Base-by-base conservation (phyloP, 805 yeast species). In the Candida succiphila region DNA sequence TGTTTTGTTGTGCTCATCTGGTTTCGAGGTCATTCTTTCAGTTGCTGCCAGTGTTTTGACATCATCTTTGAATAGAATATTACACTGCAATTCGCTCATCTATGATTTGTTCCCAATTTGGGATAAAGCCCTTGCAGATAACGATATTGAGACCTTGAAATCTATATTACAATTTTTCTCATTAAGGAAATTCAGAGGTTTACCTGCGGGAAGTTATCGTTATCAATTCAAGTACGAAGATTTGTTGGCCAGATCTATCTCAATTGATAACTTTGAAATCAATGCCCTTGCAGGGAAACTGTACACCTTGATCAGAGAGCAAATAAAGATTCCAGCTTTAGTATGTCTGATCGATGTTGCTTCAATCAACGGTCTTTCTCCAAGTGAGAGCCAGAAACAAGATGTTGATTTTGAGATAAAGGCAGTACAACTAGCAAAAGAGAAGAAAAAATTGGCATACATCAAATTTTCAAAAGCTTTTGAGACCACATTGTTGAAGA, bases 11-110 rank as follows among this genome's bases (percentile, higher is more conserved):
- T 65, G 88, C 0, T 67, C 81, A 7, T 83, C 95, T 0, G 63
- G 78, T 1, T 89, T 84, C 48, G 60, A 78, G 0, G 75, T 75
- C 4, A 72, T 83, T n/a, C 69, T 86, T 1, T 61, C 66, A 8
- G 70, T 78, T 16, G 94, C 95, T 0, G 85, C 81, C 35, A 54
- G 69, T 0, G 70, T 81, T 2, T 56, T 92, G 36, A 67, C 74
- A 2, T 77, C 79, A 20, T 74, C 83, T 1, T 71, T 83, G 67
- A 79, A 75, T 44, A 73, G 81, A 37, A 59, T 89, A 4, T 66
- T 76, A 41, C 63, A 69, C 15, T 68, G 85, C 25, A 53, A 79
- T 2, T 63, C 63, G 9, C 48, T 56, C 14, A 58, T 83, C 2
- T 55, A 86, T 17, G 59, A 60, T 7, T 58, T 65, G 3, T 56